These are phyloP conservation scores for Auricularia sp. DNA, from an alignment of 768 basidiomycete genomes.

Conservation along the genomic window DNA sequence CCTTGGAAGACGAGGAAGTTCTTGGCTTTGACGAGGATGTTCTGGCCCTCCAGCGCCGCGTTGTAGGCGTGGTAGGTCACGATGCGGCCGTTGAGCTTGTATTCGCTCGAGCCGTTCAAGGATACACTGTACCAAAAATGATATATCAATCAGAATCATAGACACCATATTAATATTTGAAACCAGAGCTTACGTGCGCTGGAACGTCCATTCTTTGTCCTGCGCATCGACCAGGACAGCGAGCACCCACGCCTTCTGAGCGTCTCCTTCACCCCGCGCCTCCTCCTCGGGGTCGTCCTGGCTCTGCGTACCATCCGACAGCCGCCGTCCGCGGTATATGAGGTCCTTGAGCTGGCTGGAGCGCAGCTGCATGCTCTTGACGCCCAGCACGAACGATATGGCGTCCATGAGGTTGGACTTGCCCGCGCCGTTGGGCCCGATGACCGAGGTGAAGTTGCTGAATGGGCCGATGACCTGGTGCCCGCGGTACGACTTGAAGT, in stretches of 20 bases:
- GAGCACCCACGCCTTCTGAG: conserved; percentile 91
- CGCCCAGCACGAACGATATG: conserved; percentile 95
- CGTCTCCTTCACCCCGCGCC: conserved; percentile 66
- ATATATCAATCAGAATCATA: not conserved
- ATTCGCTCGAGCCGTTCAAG: conserved; percentile 79
- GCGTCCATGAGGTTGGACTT: conserved; percentile 99
- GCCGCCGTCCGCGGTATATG: conserved; percentile 82
- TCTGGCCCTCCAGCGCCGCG: conserved; percentile 73
- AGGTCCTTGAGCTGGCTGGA: conserved; percentile 92
- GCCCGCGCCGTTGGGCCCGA: conserved; percentile 97
- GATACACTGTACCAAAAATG: conserved; percentile 54
- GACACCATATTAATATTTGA: not conserved
- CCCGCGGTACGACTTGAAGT: conserved; percentile 95
- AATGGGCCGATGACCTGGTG: conserved; percentile 87
- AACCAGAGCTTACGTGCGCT: conserved; percentile 65
- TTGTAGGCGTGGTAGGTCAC: conserved; percentile 90
- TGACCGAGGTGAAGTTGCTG: conserved; percentile 88
- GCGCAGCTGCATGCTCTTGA: conserved; percentile 86
- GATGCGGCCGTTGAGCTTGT: conserved; percentile 69
- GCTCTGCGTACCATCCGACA: conserved; percentile 36
- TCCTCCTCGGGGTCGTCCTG: conserved; percentile 34
- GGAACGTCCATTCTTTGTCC: conserved; percentile 81
- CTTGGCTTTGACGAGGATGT: conserved; percentile 97
- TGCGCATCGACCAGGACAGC: conserved; percentile 76
- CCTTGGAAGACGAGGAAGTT: conserved; percentile 99